phyloP scores from a whole-genome alignment of 495 filamentous ascomycete species.

The Recurvomyces mirabilis region DNA sequence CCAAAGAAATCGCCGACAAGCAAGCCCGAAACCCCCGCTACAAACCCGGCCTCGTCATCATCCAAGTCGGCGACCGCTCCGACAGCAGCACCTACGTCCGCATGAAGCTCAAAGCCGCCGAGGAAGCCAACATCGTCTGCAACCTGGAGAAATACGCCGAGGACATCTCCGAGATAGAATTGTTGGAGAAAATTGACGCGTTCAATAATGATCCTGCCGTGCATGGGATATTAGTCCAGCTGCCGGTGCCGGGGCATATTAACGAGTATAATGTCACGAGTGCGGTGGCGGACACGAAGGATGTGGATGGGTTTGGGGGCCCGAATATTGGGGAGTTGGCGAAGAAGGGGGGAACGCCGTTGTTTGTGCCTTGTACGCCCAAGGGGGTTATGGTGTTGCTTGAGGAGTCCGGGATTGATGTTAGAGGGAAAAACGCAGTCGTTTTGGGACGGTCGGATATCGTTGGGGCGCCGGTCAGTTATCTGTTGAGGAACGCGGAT shows the following conservation, averaged over 20 bases:
- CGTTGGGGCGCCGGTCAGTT: slow-evolving; percentile 92
- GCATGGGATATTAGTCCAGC: slow-evolving; percentile 87
- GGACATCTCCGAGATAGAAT: slow-evolving; percentile 68
- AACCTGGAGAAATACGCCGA: slow-evolving; percentile 73
- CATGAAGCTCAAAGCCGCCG: slow-evolving; percentile 96
- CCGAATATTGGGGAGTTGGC: slow-evolving; percentile 91
- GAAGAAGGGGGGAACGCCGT: slow-evolving; percentile 77
- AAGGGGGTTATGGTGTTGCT: slow-evolving; percentile 94
- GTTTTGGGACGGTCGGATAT: slow-evolving; percentile 94
- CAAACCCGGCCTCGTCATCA: slow-evolving; percentile 77
- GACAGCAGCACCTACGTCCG: slow-evolving; percentile 98
- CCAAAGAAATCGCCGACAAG: slow-evolving; percentile 63
- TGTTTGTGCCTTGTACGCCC: slow-evolving; percentile 89
- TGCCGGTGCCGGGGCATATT: slow-evolving; percentile 79
- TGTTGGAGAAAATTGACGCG: slow-evolving; percentile 64
- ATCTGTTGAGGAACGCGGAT: slow-evolving; percentile 85
- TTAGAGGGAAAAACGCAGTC: slow-evolving; percentile 83
- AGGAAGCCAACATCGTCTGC: slow-evolving; percentile 89
- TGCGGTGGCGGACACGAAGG: slow-evolving; percentile 82
- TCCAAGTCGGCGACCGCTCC: slow-evolving; percentile 85
- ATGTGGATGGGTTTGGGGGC: slow-evolving; percentile 94
- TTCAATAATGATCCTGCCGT: slow-evolving; percentile 82
- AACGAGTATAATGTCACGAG: slow-evolving; percentile 84
- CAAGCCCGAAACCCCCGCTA: slow-evolving; percentile 76
- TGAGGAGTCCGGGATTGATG: slow-evolving; percentile 67